Evolutionary conservation across 1,284 basidiomycete genomes (phyloP), one percentile per base, ranked within the genome.

Genomic region (Cutaneotrichosporon daszewskae): DNA sequence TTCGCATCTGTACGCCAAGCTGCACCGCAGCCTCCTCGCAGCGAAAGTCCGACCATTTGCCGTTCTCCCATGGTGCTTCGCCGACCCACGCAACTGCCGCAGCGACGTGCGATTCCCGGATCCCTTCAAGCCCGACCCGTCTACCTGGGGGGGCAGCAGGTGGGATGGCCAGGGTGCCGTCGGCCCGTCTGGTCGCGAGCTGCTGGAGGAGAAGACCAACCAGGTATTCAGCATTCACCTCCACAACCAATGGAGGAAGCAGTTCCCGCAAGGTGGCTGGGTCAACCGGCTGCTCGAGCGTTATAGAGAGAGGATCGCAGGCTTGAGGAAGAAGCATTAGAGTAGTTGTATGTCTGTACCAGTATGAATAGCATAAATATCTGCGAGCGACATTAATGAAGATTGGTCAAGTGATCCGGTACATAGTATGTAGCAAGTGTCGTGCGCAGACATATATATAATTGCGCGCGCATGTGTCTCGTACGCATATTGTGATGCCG

Each of bases 201-300:
- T 61, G 16, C 72, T 92, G 24, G 82, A 89, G 58, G 59, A 68
- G 25, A 79, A 76, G 47, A 71, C 91, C n/a, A 68, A 74, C 8
- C 77, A 83, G 47, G 77, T 94, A 8, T 95, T 90, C 71, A 79
- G 82, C 0, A 80, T 96, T 22, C 90, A 92, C 72, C 64, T 96
- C 55, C 91, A 95, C 68, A 94, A 94, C 69, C 87, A 89, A 64
- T 95, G 90, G 90, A 77, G 82, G 42, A 89, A 86, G 73, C 62
- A 71, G 33, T 94, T 85, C 57, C 87, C 88, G 0, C 67, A 67
- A 34, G 76, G 72, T 12, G 86, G 89, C 0, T 90, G 89, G 88
- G 79, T 95, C 0, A 80, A 87, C 32, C 72, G 85, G 43, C 59
- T 92, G 49, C 67, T 90, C 54, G 74, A 9, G 28, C 8, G 28